Percentiles rank a stretch among this genome's conserved stretches.
Evolutionary conservation across 768 basidiomycete species (phyloP).

Genomic region (Rhodotorula diobovata): DNA sequence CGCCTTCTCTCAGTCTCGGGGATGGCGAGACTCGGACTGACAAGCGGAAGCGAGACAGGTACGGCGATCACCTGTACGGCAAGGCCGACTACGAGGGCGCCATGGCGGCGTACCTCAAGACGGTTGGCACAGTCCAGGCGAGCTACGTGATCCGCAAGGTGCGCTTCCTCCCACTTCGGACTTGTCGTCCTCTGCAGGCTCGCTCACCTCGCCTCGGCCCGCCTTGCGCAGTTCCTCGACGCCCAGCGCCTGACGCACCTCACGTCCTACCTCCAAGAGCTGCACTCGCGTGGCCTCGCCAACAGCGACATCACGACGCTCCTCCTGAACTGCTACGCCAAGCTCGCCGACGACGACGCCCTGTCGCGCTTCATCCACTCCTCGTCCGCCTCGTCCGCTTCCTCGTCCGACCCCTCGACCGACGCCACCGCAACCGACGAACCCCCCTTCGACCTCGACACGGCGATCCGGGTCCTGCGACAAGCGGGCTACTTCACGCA

Average conservation of each 20-base stretch:
- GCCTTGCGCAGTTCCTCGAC: slow-evolving; percentile 70
- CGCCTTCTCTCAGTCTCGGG: not conserved
- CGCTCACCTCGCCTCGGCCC: not conserved
- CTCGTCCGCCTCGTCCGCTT: slow-evolving; percentile 1
- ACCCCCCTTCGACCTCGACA: slow-evolving; percentile 92
- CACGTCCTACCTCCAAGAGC: slow-evolving; percentile 89
- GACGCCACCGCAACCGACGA: slow-evolving; percentile 50
- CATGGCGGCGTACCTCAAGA: slow-evolving; percentile 86
- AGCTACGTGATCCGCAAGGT: slow-evolving; percentile 98
- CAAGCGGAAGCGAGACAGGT: slow-evolving; percentile 53
- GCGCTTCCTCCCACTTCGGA: slow-evolving; percentile 7
- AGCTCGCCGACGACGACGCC: slow-evolving; percentile 81
- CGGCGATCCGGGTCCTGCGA: slow-evolving; percentile 90
- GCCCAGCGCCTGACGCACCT: slow-evolving; percentile 93
- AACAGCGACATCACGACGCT: slow-evolving; percentile 96
- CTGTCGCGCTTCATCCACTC: slow-evolving; percentile 89
- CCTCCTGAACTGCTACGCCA: slow-evolving; percentile 93
- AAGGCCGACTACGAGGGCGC: slow-evolving; percentile 91
- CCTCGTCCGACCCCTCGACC: not conserved
- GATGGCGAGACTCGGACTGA: not conserved
- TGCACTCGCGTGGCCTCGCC: slow-evolving; percentile 81
- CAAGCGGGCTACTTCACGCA: slow-evolving; percentile 96
- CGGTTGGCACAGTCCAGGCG: slow-evolving; percentile 80
- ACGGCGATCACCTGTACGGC: slow-evolving; percentile 84
- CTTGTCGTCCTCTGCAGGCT: too few relatives aligned